phyloP scores from a whole-genome alignment of 805 yeast genomes.

The Huiozyma naganishii region DNA sequence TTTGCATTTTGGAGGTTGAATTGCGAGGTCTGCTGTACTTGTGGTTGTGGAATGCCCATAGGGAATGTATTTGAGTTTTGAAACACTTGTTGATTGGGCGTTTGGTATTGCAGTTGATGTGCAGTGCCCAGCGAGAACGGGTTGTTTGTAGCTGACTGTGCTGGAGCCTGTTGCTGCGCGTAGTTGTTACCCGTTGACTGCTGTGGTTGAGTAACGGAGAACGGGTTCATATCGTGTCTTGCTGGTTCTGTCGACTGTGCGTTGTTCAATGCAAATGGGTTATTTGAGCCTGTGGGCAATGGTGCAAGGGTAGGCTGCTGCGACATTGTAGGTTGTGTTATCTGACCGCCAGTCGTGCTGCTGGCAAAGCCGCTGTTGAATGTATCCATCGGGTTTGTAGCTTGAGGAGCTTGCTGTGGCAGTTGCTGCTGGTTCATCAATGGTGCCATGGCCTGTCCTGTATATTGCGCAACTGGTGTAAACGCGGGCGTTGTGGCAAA shows the following conservation, averaged over 20 bases:
- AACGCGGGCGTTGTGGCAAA: slow-evolving; percentile 40
- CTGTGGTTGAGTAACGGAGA: neutral
- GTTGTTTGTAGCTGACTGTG: neutral
- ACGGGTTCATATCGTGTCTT: slow-evolving; percentile 2
- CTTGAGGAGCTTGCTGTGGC: neutral
- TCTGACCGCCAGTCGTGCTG: neutral
- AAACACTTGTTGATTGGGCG: neutral
- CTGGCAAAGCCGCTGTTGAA: neutral
- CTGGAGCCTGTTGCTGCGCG: neutral
- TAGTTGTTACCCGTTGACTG: neutral
- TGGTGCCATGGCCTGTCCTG: slow-evolving; percentile 4
- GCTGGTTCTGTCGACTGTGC: slow-evolving; percentile 6
- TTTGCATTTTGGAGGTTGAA: neutral
- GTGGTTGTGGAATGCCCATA: neutral
- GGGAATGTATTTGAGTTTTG: too few species aligned
- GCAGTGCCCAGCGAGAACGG: too few species aligned
- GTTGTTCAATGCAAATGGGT: slow-evolving; percentile 30
- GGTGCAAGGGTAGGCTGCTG: slow-evolving; percentile 5
- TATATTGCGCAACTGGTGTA: slow-evolving; percentile 17
- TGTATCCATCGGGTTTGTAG: slow-evolving; percentile 1
- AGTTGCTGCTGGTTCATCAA: neutral
- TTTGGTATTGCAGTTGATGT: neutral
- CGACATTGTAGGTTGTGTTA: neutral
- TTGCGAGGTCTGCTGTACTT: neutral
- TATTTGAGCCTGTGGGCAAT: slow-evolving; percentile 22